Percentiles rank a stretch among this genome's conserved stretches.
These are phyloP conservation scores for Strigomonas culicis DNA, from an alignment of 208 protist species.

Conservation along the genomic window DNA sequence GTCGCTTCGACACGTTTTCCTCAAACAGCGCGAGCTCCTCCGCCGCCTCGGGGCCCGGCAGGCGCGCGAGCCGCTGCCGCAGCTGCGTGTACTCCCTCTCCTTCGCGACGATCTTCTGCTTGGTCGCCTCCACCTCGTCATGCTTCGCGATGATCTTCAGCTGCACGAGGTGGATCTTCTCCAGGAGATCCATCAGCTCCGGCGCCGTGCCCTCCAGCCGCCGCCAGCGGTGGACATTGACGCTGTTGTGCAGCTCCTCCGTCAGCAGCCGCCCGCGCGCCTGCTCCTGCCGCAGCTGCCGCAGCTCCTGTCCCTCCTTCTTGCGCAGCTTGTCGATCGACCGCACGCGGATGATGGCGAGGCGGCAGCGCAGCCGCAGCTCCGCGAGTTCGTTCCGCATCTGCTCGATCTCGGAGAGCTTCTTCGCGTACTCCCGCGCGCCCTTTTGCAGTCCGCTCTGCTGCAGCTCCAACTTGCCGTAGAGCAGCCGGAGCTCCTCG, in stretches of 20 bases:
- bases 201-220: conserved; percentile 96
- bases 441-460: conserved; percentile 94
- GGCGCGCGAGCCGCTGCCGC: conserved; percentile 89
- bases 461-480: conserved; percentile 97
- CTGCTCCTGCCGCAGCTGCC: conserved; percentile 89
- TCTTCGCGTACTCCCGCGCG: conserved; percentile 91
- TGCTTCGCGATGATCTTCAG: conserved; percentile 94
- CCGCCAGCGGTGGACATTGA: conserved; percentile 98
- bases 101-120: conserved; percentile 82
- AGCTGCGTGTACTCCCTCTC: conserved; percentile 91
- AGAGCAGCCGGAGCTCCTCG: conserved; percentile 96
- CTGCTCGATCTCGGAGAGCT: conserved; percentile 82
- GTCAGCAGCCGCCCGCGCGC: conserved; percentile 91
- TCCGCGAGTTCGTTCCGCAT: conserved; percentile 91
- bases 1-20: conserved; percentile 91
- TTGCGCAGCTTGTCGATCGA: conserved; percentile 86
- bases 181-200: conserved; percentile 92
- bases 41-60: conserved; percentile 95
- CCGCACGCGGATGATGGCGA: conserved; percentile 71
- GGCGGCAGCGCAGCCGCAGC: conserved; percentile 87
- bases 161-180: conserved; percentile 98
- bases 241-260: conserved; percentile 96
- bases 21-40: conserved; percentile 95
- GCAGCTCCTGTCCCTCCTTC: conserved; percentile 87
- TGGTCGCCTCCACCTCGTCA: conserved; percentile 92